Percentiles rank a stretch among this genome's conserved stretches.
Conservation (phyloP, 1,284 basidiomycete species). For the Malassezia sp. region DNA sequence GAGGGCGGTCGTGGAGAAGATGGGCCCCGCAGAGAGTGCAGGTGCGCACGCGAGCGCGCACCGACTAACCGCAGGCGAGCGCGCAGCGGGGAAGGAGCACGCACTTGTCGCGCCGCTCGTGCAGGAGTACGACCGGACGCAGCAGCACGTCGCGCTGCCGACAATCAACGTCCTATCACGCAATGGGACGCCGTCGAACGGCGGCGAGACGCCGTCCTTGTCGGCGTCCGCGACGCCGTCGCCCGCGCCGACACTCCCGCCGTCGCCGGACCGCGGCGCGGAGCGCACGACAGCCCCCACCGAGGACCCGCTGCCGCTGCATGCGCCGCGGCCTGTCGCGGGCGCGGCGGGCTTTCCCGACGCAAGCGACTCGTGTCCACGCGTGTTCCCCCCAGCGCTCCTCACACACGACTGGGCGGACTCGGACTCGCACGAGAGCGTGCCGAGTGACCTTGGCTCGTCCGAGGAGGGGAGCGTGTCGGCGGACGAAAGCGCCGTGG, state of each 20-base stretch:
- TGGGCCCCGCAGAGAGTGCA: too few species aligned
- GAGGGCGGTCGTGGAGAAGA: background rate
- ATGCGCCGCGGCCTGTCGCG: too few species aligned
- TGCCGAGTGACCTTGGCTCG: too few species aligned
- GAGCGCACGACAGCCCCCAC: too few species aligned
- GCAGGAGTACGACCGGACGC: too few species aligned
- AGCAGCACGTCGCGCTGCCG: too few species aligned
- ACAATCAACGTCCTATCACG: background rate
- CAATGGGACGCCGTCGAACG: too few species aligned
- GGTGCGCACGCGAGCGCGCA: too few species aligned
- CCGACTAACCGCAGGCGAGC: too few species aligned
- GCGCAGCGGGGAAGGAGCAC: background rate
- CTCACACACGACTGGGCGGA: slow-evolving; percentile 1
- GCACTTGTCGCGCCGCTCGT: background rate
- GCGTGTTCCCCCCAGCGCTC: slow-evolving; percentile 1
- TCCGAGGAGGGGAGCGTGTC: background rate
- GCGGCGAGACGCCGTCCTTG: background rate
- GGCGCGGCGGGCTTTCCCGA: too few species aligned
- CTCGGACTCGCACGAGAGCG: background rate
- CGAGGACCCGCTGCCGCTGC: too few species aligned
- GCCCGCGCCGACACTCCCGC: background rate
- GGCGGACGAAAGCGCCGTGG: background rate
- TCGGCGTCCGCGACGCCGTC: background rate
- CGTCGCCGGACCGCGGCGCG: background rate
- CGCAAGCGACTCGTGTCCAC: too few species aligned